Percentiles rank a stretch among this genome's conserved stretches.
phyloP scores from a whole-genome alignment of 2,329 filamentous ascomycete genomes.

The Fusarium tanahbumbuense region DNA sequence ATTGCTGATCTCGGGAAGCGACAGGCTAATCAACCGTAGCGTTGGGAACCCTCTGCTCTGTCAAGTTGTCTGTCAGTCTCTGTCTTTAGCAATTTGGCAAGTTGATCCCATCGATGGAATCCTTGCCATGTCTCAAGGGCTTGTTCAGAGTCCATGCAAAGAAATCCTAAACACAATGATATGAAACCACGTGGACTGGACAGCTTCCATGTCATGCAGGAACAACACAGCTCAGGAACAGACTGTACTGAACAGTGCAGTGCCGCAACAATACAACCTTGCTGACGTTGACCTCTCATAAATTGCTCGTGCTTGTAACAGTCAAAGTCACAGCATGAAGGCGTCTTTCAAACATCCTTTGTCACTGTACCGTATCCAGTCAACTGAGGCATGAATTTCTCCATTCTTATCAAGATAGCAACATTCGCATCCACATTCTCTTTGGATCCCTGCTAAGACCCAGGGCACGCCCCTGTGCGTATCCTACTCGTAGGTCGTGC shows the following conservation, averaged over 20 bases:
- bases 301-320: constrained; percentile 1
- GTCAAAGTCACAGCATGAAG: not conserved
- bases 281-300: constrained; percentile 8
- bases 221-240: constrained; percentile 39
- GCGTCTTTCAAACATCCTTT: constrained; percentile 10
- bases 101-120: constrained; percentile 13
- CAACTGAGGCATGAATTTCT: constrained; percentile 24
- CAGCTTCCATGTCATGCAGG: constrained; percentile 40
- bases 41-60: constrained; percentile 16
- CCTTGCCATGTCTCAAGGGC: constrained; percentile 18
- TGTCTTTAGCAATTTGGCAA: constrained; percentile 3
- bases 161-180: constrained; percentile 26
- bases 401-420: constrained; percentile 32
- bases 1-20: constrained; percentile 43
- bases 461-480: constrained; percentile 36
- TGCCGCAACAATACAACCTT: constrained; percentile 16
- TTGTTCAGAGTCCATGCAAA: not conserved
- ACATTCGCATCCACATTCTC: constrained; percentile 16
- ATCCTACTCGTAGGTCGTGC: constrained; percentile 15
- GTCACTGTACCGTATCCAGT: constrained; percentile 15
- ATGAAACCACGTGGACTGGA: constrained; percentile 41
- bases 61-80: not conserved
- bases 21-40: constrained; percentile 34
- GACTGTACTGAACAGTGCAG: constrained; percentile 3
- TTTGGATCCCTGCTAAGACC: constrained; percentile 16